Base-by-base conservation (phyloP, 202 grass and related monocot genomes). In the Panicum virgatum region DNA sequence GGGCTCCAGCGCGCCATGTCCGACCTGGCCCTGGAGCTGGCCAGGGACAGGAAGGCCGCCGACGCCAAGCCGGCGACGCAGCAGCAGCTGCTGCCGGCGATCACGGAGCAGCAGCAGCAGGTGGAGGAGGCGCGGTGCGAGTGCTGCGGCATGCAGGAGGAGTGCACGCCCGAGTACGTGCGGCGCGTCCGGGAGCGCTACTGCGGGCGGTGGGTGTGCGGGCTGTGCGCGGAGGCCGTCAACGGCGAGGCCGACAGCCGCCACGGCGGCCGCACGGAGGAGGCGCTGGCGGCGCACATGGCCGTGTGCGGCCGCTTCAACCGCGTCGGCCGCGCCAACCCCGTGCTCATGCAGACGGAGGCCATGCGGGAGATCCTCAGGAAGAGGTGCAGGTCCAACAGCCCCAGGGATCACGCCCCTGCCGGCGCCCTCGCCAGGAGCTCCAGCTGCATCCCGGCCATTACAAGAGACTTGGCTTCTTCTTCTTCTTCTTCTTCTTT, bases 371-470 rank as follows among this genome's bases (percentile, higher is more conserved):
- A 97, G 73, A 91, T 98, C 23, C 88, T 92, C 16, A 70, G 88
- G 81, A 98, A 90, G 84, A 84, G 89, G 56, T 83, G 75, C 19
- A 83, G 63, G 76, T 86, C 72, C 29, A 91, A 57, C 20, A 90
- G 83, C 73, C 91, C 87, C 0, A 86, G 82, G 43, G 94, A 78
- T 2, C 57, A 61, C 39, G 85, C 6, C 23, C 61, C 76, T 1
- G 84, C 15, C 23, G 80, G 67, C 6, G 12, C 20, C 27, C 86
- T 97, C 68, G 0, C 83, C 50, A 90, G 94, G 88, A 94, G 81
- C 89, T 94, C 91, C 32, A 97, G 94, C 81, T 97, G 94, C 83
- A 94, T 97, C 59, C 83, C 94, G 3, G 94, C 91, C 85, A 92
- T 97, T 37, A 78, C 80, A 79, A 97, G 89, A 74, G 85, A 90